phyloP scores from a whole-genome alignment of 768 basidiomycete species.

The Amanita fuliginea region DNA sequence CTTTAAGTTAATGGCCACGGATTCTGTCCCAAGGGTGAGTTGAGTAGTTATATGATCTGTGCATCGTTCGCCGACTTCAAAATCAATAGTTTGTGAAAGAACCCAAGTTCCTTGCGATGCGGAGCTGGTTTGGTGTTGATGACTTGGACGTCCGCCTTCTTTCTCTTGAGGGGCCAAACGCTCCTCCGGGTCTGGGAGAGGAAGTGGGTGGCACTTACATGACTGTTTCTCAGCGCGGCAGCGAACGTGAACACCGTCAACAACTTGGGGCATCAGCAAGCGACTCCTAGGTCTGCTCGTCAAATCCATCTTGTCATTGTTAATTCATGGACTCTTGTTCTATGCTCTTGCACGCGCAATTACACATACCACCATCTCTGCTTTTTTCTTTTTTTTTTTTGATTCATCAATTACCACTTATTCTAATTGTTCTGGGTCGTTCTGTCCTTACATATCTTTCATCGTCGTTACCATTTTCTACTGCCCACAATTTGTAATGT shows the following conservation, averaged over 20 bases:
- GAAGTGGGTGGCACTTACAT: constrained; percentile 81
- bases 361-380: background rate
- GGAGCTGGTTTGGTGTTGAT: constrained; percentile 63
- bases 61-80: constrained; percentile 7
- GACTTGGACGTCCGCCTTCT: constrained; percentile 49
- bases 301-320: background rate
- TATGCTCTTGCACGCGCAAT: constrained; percentile 7
- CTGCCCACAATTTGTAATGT: background rate
- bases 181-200: constrained; percentile 66
- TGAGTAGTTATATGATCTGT: constrained; percentile 18
- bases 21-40: constrained; percentile 92
- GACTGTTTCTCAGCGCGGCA: constrained; percentile 73
- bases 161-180: constrained; percentile 35
- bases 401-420: background rate
- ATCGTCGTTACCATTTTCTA: background rate
- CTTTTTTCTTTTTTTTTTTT: background rate
- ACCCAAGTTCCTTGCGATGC: constrained; percentile 66
- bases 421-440: background rate
- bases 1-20: constrained; percentile 96
- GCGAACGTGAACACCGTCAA: constrained; percentile 52
- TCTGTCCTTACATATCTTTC: background rate
- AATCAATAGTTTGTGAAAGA: constrained; percentile 74
- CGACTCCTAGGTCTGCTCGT: constrained; percentile 15
- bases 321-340: constrained; percentile 1
- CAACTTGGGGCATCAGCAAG: constrained; percentile 14